Base-by-base conservation (phyloP, 2,329 filamentous ascomycete species). In the Cordyceps cicadae region DNA sequence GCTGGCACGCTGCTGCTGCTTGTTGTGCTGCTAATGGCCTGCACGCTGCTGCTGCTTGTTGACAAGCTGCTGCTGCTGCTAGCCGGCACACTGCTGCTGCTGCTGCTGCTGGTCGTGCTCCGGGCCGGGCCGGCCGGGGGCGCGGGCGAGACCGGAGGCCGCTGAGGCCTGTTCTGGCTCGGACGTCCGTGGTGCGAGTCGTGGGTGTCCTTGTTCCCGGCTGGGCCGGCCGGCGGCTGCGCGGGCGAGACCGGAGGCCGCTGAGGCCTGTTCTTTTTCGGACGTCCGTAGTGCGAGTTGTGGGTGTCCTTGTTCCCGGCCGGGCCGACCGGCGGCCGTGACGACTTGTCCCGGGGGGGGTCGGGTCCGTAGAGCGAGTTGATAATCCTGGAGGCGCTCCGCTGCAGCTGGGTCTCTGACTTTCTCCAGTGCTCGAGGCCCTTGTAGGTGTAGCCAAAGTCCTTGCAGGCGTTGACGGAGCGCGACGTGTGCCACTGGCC, bases 401-500 rank as follows among this genome's bases (percentile, higher is more conserved):
- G 63, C 32, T 63, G 59, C 66, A 76, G 70, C 65, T 75, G 66
- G 0, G 54, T 54, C 4, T 56, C 41, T 24, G 69, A 69, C 66
- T 72, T 74, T 54, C 51, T 54, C 73, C 73, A 73, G 66, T 72
- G 72, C 63, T 73, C 69, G n/a, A 76, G 68, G 24, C 72, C 74
- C 43, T 69, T 60, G 62, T 77, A 77, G 19, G 72, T 67, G 65
- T 77, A 77, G 15, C 75, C 75, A 39, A 76, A 71, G 46, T 62
- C 64, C 53, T 67, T 59, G 62, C 75, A 70, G 62, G 65, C 69
- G 57, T 66, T 63, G 39, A 76, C 69, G 9, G 69, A 69, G 5
- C 65, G 64, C 11, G 70, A 77, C 12, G 77, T 82, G 69, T 81
- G 76, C 64, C 78, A 76, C 24, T 64, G 62, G 32, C 70, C 71